phyloP scores from a whole-genome alignment of 2,329 filamentous ascomycete genomes.

The Arthrobotrys iridis region DNA sequence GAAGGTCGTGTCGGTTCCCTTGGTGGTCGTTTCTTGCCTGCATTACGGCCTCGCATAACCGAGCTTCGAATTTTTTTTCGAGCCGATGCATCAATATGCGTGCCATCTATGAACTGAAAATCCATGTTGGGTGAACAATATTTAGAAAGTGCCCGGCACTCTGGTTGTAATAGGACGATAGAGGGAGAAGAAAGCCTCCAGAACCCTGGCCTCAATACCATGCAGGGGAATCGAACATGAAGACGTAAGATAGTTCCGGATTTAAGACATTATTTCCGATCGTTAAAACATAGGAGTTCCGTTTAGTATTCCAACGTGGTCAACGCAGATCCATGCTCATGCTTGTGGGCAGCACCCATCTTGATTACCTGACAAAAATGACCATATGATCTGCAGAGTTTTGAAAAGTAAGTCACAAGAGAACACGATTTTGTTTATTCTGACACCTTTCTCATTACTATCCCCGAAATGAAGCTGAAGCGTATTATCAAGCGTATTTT shows the following conservation, averaged over 20 bases:
- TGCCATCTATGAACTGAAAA: slow-evolving; percentile 44
- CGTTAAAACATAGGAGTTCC: not conserved
- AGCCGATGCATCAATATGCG: slow-evolving; percentile 38
- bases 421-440: too few relatives aligned
- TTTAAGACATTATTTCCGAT: not conserved
- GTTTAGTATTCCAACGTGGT: not conserved
- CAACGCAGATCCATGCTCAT: not conserved
- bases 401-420: too few relatives aligned
- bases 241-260: too few relatives aligned
- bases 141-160: too few relatives aligned
- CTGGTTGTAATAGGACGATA: too few relatives aligned
- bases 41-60: slow-evolving; percentile 43
- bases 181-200: too few relatives aligned
- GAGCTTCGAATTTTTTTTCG: slow-evolving; percentile 49
- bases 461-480: not conserved
- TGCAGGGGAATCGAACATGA: too few relatives aligned
- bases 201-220: too few relatives aligned
- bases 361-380: too few relatives aligned
- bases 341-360: too few relatives aligned
- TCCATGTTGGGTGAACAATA: slow-evolving; percentile 15
- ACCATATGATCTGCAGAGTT: too few relatives aligned
- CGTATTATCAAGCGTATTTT: not conserved
- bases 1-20: not conserved
- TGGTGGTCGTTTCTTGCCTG: slow-evolving; percentile 31
- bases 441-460: too few relatives aligned